Base-by-base conservation (phyloP, 371 early-diverging fungal genomes). In the Mortierella sp. region DNA sequence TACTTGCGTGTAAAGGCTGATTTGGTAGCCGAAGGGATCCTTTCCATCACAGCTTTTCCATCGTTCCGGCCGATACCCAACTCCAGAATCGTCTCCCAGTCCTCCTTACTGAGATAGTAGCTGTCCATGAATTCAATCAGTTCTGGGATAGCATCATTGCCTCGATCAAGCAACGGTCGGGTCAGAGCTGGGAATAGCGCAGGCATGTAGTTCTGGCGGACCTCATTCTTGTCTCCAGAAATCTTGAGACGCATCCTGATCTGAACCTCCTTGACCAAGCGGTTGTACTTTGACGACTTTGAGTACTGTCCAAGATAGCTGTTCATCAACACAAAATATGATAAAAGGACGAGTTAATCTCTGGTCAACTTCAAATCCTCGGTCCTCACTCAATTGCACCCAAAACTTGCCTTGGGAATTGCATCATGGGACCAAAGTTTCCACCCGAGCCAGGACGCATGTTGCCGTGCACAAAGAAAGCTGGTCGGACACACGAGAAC, bases 271-370 rank as follows among this genome's bases (percentile, higher is more conserved):
- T 90, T 87, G 68, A 99, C 86, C 61, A 90, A 75, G 37, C 99
- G 91, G 37, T 81, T 74, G 70, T 90, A 88, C 85, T 98, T 99
- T 39, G 48, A 64, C 29, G 93, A 87, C 79, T 94, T 97, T 1
- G 98, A 98, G 79, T 95, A 95, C 81, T 98, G 93, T 26, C 99
- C 99, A 44, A 99, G 88, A 94, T 96, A 99, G 19, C 94, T 93
- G 79, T 16, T 47, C 14, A 31, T 10, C 22, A 47, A 37, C 9
- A 24, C 22, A 53, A 43, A 50, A 10, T 24, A 58, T 29, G 26
- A 8, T 39, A 24, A 22, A 58, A 19, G 4, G 14, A 24, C 10
- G 24, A 10, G 22, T 61, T 37, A 61, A 22, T 8, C 22, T 2
- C 1, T 37, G 37, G 10, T 22, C 24, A 9, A 16, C 14, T 31